Evolutionary conservation across 108 stramenopile genomes (phyloP).

Genomic region (Cyclotella cryptica): DNA sequence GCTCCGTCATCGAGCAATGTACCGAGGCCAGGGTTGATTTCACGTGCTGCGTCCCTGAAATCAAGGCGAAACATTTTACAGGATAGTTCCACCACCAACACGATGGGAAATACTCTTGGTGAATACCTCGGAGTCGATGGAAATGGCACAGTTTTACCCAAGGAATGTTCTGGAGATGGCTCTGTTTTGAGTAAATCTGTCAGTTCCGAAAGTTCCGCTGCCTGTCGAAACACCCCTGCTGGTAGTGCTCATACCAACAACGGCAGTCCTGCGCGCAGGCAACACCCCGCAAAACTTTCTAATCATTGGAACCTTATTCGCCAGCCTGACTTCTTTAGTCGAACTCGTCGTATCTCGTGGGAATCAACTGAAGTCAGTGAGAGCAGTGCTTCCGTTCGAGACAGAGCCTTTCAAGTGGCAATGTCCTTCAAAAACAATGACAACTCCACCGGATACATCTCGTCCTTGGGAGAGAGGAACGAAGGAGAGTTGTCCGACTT

Average conservation of each 20-base stretch:
- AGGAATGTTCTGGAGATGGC: background rate
- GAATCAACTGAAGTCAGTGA: background rate
- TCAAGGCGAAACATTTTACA: background rate
- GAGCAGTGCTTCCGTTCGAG: constrained; percentile 13
- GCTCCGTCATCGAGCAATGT: background rate
- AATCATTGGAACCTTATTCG: background rate
- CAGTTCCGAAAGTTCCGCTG: background rate
- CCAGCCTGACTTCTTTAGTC: background rate
- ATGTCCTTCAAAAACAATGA: constrained; percentile 32
- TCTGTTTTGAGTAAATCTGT: background rate
- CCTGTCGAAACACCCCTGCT: background rate
- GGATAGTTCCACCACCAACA: background rate
- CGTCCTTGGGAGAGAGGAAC: background rate
- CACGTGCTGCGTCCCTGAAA: background rate
- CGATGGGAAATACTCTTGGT: background rate
- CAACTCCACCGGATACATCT: constrained; percentile 2
- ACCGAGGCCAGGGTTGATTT: background rate
- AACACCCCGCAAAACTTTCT: background rate
- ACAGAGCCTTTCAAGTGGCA: constrained; percentile 31
- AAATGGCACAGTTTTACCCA: background rate
- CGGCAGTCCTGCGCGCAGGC: background rate
- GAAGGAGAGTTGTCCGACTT: constrained; percentile 19
- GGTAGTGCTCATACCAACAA: background rate
- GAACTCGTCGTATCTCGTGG: constrained; percentile 6
- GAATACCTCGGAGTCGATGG: constrained; percentile 11